Evolutionary conservation across 257 asterid species (phyloP).

Genomic region (Verbena officinalis): DNA sequence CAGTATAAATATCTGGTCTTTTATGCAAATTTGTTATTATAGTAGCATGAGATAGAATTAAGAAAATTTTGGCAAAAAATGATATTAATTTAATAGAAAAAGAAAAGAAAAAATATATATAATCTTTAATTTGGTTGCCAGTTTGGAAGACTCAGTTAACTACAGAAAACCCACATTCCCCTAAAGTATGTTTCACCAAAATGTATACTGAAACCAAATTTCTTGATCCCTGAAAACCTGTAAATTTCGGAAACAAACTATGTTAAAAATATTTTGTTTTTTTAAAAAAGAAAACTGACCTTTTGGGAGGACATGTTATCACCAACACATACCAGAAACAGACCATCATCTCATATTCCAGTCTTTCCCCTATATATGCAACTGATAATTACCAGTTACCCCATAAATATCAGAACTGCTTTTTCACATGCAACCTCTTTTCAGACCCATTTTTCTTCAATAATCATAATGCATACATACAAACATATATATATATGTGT

Average conservation of each 20-base stretch:
- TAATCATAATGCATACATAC: neutral
- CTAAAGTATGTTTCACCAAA: constrained; percentile 28
- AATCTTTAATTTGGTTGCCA: neutral
- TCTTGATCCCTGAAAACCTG: constrained; percentile 1
- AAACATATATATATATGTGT: neutral
- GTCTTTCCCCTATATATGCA: neutral
- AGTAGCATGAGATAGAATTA: too few relatives aligned
- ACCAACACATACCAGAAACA: constrained; percentile 21
- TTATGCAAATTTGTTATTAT: too few relatives aligned
- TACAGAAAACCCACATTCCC: constrained; percentile 18
- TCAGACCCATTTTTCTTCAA: constrained; percentile 5
- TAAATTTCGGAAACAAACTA: constrained; percentile 11
- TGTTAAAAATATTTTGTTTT: constrained; percentile 16
- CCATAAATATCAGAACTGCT: constrained; percentile 1
- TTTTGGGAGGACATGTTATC: constrained; percentile 18
- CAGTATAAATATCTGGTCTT: too few relatives aligned
- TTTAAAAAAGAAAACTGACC: constrained; percentile 18
- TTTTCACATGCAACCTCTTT: constrained; percentile 12
- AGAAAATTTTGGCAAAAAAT: neutral
- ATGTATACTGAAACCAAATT: constrained; percentile 27
- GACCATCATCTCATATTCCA: constrained; percentile 16
- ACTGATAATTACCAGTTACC: neutral
- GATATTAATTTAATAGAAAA: neutral
- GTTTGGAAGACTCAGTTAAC: constrained; percentile 15
- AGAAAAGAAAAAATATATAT: too few relatives aligned